Evolutionary conservation across 148 eudicot species (phyloP), one percentile per base, ranked within the genome.

Genomic region (Salicornia ramosissima): DNA sequence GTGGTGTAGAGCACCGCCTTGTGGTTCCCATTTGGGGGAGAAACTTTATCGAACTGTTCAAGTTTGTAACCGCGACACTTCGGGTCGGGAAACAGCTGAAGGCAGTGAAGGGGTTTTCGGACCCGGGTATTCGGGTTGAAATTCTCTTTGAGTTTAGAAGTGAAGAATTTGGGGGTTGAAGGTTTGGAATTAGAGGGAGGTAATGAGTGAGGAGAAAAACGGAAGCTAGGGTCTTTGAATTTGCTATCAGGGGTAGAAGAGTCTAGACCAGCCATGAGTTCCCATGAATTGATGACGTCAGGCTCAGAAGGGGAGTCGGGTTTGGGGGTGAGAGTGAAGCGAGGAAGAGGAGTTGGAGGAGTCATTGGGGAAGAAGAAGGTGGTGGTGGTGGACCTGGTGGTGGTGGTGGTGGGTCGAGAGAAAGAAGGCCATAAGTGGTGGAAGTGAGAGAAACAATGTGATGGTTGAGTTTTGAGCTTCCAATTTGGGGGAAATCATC

Each of bases 181-280:
- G 64, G 54, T 42, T 77, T 65, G 18, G 79, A 22, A 15, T 19
- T 42, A n/a, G n/a, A n/a, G 11, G 76, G 47, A 15, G 65, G 67
- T 4, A 67, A 29, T 5, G 75, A 28, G 8, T 65, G 67, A 16
- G 84, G 82, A 26, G 79, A 68, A 75, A 86, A 84, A 8, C 90
- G 82, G 60, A 85, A 86, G 83, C 86, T 80, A 53, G 79, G 83
- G 22, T 6, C n/a, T 10, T 22, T 21, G 21, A 25, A 9, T 1
- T 5, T 3, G 0, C 0, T 24, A 33, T 70, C 52, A 3, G 73
- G 36, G 42, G 36, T 69, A 40, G 63, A 49, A 13, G 60, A 39
- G 51, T 86, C 92, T n/a, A 93, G 96, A 24, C 96, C 98, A 7
- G 85, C 91, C 98, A 93, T 93, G 65, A 93, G 89, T 66, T 93